These are phyloP conservation scores for Plasmopara viticola DNA, from an alignment of 352 stramenopile genomes.

Conservation along the genomic window DNA sequence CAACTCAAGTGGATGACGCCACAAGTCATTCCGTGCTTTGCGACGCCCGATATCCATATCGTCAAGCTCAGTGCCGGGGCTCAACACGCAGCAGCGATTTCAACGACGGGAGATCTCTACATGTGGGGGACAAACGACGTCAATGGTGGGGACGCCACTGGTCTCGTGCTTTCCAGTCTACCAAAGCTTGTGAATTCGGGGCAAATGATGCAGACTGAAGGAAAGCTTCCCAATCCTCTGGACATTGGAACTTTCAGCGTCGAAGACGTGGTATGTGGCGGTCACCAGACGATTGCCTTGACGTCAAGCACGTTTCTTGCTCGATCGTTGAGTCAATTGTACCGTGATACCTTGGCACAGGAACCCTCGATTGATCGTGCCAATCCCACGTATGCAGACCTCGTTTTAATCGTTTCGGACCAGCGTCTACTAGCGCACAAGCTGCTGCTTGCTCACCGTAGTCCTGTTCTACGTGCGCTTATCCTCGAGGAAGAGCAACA, in stretches of 20 bases:
- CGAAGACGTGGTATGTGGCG: conserved; percentile 48
- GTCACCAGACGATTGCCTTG: conserved; percentile 36
- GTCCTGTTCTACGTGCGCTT: conserved; percentile 40
- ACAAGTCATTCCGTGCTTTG: conserved; percentile 39
- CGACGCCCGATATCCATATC: conserved; percentile 28
- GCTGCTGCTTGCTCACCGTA: conserved; percentile 53
- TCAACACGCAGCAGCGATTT: conserved; percentile 85
- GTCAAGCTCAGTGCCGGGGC: conserved; percentile 72
- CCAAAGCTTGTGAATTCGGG: conserved; percentile 24
- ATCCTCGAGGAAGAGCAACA: conserved; percentile 46
- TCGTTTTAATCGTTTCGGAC: conserved; percentile 45
- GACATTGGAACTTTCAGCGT: conserved; percentile 29
- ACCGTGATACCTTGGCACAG: conserved; percentile 13
- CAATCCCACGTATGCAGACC: conserved; percentile 21
- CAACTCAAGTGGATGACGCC: conserved; percentile 39
- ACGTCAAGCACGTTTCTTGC: conserved; percentile 48
- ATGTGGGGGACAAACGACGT: conserved; percentile 64
- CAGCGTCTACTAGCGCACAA: conserved; percentile 40
- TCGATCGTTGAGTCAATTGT: conserved; percentile 31
- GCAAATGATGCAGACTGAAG: not conserved
- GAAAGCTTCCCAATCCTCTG: not conserved
- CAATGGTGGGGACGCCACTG: not conserved
- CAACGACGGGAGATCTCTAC: conserved; percentile 84
- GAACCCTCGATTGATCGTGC: not conserved
- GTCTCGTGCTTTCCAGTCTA: conserved; percentile 12